Evolutionary conservation across 225 moss, liverwort and hornwort species (phyloP).

Genomic region (Asterella californica): DNA sequence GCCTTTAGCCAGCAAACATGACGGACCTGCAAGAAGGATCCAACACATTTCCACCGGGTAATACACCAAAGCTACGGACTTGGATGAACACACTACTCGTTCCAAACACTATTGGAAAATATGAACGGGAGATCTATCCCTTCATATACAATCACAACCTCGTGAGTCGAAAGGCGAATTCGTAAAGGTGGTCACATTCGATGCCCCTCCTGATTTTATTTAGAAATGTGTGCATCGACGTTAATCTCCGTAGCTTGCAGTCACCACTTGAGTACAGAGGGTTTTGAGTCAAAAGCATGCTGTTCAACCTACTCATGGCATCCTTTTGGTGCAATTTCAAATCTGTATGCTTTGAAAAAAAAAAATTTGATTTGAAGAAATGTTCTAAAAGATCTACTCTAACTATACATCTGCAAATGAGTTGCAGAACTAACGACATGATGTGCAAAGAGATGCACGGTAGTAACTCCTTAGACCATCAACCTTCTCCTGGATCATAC

Average conservation of each 20-base stretch:
- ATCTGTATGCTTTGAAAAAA: not conserved
- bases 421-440: conserved; percentile 2
- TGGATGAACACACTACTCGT: too few species aligned
- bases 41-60: too few species aligned
- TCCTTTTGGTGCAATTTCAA: not conserved
- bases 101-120: too few species aligned
- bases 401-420: not conserved
- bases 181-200: too few species aligned
- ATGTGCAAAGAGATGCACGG: not conserved
- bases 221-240: not conserved
- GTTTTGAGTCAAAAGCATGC: not conserved
- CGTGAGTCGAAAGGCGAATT: not conserved
- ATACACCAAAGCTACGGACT: too few species aligned
- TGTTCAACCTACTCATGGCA: not conserved
- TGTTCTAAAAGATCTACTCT: not conserved
- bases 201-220: not conserved
- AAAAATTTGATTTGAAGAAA: not conserved
- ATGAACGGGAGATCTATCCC: too few species aligned
- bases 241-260: not conserved
- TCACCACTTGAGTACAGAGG: not conserved
- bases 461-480: not conserved
- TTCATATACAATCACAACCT: not conserved
- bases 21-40: too few species aligned
- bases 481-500: not conserved
- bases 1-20: too few species aligned